Percentiles rank a stretch among this genome's conserved stretches.
phyloP scores from a whole-genome alignment of 1,284 basidiomycete species.

The Lentinula novae-zelandiae region DNA sequence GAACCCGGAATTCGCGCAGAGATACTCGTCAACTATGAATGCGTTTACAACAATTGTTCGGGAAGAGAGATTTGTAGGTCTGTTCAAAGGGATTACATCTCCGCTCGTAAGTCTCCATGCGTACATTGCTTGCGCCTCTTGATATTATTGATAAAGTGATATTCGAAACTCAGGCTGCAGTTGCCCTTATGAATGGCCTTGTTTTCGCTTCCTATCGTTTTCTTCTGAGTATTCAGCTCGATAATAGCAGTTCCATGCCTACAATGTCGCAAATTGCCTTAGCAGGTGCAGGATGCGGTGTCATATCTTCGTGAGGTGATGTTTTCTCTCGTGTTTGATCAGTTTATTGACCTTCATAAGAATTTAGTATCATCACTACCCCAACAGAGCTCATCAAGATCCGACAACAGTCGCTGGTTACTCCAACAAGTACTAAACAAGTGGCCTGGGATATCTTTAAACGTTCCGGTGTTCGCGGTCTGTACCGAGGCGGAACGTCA shows the following conservation, averaged over 20 bases:
- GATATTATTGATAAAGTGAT: not conserved
- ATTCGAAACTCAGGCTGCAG: constrained; percentile 46
- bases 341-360: not conserved
- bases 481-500: constrained; percentile 74
- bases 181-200: constrained; percentile 70
- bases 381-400: constrained; percentile 88
- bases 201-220: constrained; percentile 75
- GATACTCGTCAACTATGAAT: constrained; percentile 58
- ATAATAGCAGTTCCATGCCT: constrained; percentile 41
- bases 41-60: constrained; percentile 62
- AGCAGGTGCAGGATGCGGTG: constrained; percentile 75
- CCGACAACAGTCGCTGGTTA: constrained; percentile 61
- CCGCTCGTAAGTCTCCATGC: constrained; percentile 51
- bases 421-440: constrained; percentile 38
- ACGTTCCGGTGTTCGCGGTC: constrained; percentile 54
- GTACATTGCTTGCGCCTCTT: not conserved
- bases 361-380: constrained; percentile 64
- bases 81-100: constrained; percentile 71
- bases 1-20: constrained; percentile 49
- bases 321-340: not conserved
- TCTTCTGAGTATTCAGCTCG: constrained; percentile 58
- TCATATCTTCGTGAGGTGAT: constrained; percentile 69
- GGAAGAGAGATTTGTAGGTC: constrained; percentile 62
- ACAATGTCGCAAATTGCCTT: constrained; percentile 67
- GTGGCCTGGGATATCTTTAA: constrained; percentile 54